Evolutionary conservation across 2,329 filamentous ascomycete genomes (phyloP), one percentile per base, ranked within the genome.

Genomic region (Colletotrichum orbiculare): DNA sequence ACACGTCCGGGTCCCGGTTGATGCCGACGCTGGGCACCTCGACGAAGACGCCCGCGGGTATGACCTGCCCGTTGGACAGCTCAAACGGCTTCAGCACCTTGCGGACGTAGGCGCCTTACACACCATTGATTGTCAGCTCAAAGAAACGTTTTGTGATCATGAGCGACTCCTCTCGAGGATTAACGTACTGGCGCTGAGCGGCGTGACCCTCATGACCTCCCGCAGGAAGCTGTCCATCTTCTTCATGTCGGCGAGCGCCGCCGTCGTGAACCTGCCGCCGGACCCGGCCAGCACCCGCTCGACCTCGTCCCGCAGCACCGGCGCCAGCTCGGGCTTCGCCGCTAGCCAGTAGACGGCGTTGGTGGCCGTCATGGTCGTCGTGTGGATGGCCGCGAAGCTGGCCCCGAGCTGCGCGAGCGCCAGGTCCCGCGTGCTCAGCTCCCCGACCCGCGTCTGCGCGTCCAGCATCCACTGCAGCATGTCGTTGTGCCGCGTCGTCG

Each of bases 291-390:
- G 69, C 0, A 77, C 78, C 2, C 74, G 69, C 3, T 73, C 68
- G n/a, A 83, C 81, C 69, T 89, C 86, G 33, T 84, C 77, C 1
- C 86, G 81, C 2, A 88, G 73, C 8, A 81, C 78, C 9, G 82
- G 74, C 38, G 84, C 73, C 68, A 83, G 78, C 37, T 87, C 81
- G 0, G 84, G 85, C 65, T 77, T 73, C 9, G 81, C 77, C 0
- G 80, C 81, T 3, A 89, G 73, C 64, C 85, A 82, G 70, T 84
- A 86, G 53, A 89, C 78, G 46, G 79, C 74, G 63, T 77, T 86
- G 2, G 81, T 83, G 0, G 78, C 68, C 0, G 81, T 75, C 53
- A 81, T 71, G 0, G 81, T 79, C 1, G 83, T 85, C 0, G 83
- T 85, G 66, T 85, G 82, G 37, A 87, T 85, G 2, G 83, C 80